These are phyloP conservation scores for Leishmania tropica DNA, from an alignment of 208 protist genomes.

Conservation along the genomic window DNA sequence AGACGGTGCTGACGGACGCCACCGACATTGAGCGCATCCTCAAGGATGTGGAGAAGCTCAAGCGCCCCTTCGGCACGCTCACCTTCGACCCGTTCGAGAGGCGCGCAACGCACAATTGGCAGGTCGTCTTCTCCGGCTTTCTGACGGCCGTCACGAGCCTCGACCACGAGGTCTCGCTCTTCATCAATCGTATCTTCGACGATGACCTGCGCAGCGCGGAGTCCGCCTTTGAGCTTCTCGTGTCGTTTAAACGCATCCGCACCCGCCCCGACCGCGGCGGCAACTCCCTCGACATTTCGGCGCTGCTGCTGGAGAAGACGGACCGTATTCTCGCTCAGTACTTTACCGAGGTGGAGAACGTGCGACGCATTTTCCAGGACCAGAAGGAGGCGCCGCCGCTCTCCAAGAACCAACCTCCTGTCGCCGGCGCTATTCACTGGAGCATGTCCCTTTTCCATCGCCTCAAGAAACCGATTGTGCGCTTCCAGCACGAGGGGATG, in stretches of 20 bases:
- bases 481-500: conserved; percentile 95
- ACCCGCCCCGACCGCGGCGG: conserved; percentile 73
- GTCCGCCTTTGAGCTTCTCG: conserved; percentile 97
- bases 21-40: conserved; percentile 96
- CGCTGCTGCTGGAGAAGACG: conserved; percentile 95
- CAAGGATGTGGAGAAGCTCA: conserved; percentile 93
- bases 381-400: conserved; percentile 92
- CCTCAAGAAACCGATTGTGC: conserved; percentile 96
- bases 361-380: conserved; percentile 92
- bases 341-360: conserved; percentile 90
- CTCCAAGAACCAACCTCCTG: conserved; percentile 97
- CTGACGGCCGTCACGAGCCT: conserved; percentile 92
- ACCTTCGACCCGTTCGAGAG: conserved; percentile 97
- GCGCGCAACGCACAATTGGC: conserved; percentile 90
- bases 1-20: conserved; percentile 96
- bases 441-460: conserved; percentile 96
- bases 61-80: conserved; percentile 94
- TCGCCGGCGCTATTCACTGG: conserved; percentile 98
- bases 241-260: conserved; percentile 96
- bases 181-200: conserved; percentile 98
- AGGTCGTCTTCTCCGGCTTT: conserved; percentile 94
- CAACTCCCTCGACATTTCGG: conserved; percentile 88
- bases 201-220: conserved; percentile 97
- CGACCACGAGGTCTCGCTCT: conserved; percentile 93
- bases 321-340: conserved; percentile 96